These are phyloP conservation scores for Fomitopsis palustris DNA, from an alignment of 1,284 basidiomycete species.

Conservation along the genomic window DNA sequence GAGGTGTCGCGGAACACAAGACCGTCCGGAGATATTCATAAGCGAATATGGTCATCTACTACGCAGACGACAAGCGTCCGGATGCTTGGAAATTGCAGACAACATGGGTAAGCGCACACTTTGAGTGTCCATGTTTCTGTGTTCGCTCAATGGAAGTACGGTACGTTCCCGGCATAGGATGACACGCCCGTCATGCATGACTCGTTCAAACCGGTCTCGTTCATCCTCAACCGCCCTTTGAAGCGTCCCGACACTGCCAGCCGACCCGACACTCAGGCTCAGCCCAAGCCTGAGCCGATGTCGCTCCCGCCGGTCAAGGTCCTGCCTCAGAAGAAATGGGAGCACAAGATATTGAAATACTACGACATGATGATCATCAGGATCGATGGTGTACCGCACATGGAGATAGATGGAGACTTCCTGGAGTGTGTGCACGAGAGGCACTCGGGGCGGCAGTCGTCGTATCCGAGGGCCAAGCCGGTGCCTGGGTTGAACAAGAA, in stretches of 20 bases:
- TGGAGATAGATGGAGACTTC: conserved; percentile 7
- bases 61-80: conserved; percentile 1
- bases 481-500: conserved; percentile 73
- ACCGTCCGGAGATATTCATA: neutral
- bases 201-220: conserved; percentile 16
- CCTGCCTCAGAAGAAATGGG: conserved; percentile 1
- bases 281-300: conserved; percentile 5
- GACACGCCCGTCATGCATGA: conserved; percentile 13
- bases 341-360: neutral
- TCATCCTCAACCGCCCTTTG: conserved; percentile 14
- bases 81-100: neutral
- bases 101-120: conserved; percentile 4
- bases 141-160: neutral
- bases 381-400: conserved; percentile 3
- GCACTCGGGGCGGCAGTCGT: conserved; percentile 4
- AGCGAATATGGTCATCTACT: neutral
- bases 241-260: conserved; percentile 1
- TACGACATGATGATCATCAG: neutral
- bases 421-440: neutral
- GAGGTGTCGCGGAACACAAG: too few relatives aligned
- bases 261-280: neutral
- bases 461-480: conserved; percentile 32
- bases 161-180: neutral
- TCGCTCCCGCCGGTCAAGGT: conserved; percentile 11
- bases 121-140: conserved; percentile 1